Evolutionary conservation across 148 eudicot genomes (phyloP).

Genomic region (Cornus florida): DNA sequence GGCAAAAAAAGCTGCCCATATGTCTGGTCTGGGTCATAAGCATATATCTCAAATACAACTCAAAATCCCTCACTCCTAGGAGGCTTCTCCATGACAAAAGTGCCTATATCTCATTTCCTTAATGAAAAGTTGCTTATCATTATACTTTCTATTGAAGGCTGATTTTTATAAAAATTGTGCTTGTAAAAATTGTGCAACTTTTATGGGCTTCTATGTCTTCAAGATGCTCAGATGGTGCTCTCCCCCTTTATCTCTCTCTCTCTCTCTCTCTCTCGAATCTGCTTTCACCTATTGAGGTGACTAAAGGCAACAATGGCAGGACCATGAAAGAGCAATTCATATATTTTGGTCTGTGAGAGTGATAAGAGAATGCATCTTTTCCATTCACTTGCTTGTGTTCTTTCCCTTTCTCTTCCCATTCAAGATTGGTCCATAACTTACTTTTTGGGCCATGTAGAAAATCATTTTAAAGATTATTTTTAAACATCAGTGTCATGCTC

Average conservation of each 20-base stretch:
- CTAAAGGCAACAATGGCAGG: slow-evolving; percentile 9
- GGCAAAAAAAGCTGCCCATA: slow-evolving; percentile 11
- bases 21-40: not conserved
- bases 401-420: not conserved
- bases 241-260: slow-evolving; percentile 7
- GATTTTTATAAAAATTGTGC: slow-evolving; percentile 21
- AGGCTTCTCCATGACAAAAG: slow-evolving; percentile 55
- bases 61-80: slow-evolving; percentile 50
- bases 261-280: slow-evolving; percentile 27
- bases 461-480: too few relatives aligned
- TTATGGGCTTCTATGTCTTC: slow-evolving; percentile 26
- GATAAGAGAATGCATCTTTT: not conserved
- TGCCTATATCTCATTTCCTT: slow-evolving; percentile 22
- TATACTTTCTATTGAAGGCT: slow-evolving; percentile 35
- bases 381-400: slow-evolving; percentile 1
- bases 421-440: not conserved
- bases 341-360: not conserved
- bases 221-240: slow-evolving; percentile 29
- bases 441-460: too few relatives aligned
- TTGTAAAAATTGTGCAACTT: slow-evolving; percentile 28
- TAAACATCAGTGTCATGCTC: too few relatives aligned
- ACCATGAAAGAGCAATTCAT: not conserved
- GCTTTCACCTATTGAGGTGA: slow-evolving; percentile 36
- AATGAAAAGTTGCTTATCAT: slow-evolving; percentile 45
- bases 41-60: not conserved